A percentile compares a stretch with the other conserved stretches of the same genome.
These are phyloP conservation scores for Clonostachys sp. DNA, from an alignment of 2,329 filamentous ascomycete species.

Conservation along the genomic window DNA sequence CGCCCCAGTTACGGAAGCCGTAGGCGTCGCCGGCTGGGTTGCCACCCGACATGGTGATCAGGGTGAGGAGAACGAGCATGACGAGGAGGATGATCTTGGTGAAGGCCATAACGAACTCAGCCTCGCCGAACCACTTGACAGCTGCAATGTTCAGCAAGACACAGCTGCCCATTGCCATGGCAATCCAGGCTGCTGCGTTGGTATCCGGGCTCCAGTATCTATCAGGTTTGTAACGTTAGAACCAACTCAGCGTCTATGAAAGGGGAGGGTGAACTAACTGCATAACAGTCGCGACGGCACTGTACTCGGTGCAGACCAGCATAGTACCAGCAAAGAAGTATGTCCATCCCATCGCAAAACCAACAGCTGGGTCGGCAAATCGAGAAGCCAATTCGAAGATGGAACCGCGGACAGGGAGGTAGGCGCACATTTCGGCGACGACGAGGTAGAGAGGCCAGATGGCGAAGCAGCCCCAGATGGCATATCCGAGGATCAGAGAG, in stretches of 20 bases:
- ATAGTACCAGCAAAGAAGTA: conserved; percentile 42
- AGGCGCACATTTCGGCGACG: conserved; percentile 54
- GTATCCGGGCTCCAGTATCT: conserved; percentile 28
- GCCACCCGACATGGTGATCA: conserved; percentile 56
- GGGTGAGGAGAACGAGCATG: conserved; percentile 57
- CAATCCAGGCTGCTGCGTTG: conserved; percentile 43
- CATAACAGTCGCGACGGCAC: conserved; percentile 37
- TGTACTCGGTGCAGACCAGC: conserved; percentile 38
- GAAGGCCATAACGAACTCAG: conserved; percentile 53
- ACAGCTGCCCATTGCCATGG: conserved; percentile 38
- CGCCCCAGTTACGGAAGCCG: conserved; percentile 56
- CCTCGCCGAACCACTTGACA: conserved; percentile 37
- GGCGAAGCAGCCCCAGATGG: conserved; percentile 36
- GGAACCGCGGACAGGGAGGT: conserved; percentile 47
- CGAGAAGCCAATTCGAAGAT: conserved; percentile 50
- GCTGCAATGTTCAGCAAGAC: conserved; percentile 40
- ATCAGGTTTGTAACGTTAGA: no score
- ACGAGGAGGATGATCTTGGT: conserved; percentile 41
- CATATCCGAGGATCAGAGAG: conserved; percentile 36
- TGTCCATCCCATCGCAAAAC: conserved; percentile 50
- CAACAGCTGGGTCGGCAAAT: conserved; percentile 52
- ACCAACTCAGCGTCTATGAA: no score
- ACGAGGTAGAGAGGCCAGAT: conserved; percentile 38
- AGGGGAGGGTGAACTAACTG: conserved; percentile 15
- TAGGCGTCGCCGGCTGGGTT: conserved; percentile 60